A percentile compares a stretch with the other conserved stretches of the same genome.
Evolutionary conservation across 345 rosid species (phyloP).

Genomic region (Aquilaria yunnanensis): DNA sequence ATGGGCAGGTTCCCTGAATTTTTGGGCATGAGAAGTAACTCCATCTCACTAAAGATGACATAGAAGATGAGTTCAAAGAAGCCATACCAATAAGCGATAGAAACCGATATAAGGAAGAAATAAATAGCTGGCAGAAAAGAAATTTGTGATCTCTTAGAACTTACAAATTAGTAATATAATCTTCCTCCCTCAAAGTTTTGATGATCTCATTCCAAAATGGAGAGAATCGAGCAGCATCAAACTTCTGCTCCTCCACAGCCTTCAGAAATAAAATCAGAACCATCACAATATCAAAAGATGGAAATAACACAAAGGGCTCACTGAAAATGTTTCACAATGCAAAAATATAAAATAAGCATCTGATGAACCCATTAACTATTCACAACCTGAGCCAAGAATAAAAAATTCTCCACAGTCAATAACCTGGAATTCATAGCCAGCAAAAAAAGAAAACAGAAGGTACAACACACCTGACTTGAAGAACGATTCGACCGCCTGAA

Average conservation of each 20-base stretch:
- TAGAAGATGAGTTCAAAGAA: conserved; percentile 1
- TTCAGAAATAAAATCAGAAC: conserved; percentile 21
- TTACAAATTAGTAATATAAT: conserved; percentile 77
- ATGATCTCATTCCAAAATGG: conserved; percentile 97
- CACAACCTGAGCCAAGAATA: background rate
- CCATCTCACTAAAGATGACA: conserved; percentile 61
- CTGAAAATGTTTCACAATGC: background rate
- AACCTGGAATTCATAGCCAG: background rate
- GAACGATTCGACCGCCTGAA: conserved; percentile 46
- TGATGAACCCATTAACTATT: too few relatives aligned
- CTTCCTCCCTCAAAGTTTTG: conserved; percentile 85
- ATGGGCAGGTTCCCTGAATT: conserved; percentile 76
- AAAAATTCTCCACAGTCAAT: background rate
- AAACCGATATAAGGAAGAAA: background rate
- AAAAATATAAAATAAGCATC: background rate
- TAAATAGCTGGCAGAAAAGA: too few relatives aligned
- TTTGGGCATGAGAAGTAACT: conserved; percentile 89
- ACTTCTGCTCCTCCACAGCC: conserved; percentile 54
- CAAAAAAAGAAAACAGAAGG: conserved; percentile 9
- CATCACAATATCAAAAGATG: conserved; percentile 1
- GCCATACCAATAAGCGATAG: background rate
- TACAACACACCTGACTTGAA: conserved; percentile 42
- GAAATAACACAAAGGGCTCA: background rate
- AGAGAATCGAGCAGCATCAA: conserved; percentile 81
- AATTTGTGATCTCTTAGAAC: conserved; percentile 16